These are phyloP conservation scores for Vanderwaltozyma tropicalis DNA, from an alignment of 805 yeast species.

Conservation along the genomic window DNA sequence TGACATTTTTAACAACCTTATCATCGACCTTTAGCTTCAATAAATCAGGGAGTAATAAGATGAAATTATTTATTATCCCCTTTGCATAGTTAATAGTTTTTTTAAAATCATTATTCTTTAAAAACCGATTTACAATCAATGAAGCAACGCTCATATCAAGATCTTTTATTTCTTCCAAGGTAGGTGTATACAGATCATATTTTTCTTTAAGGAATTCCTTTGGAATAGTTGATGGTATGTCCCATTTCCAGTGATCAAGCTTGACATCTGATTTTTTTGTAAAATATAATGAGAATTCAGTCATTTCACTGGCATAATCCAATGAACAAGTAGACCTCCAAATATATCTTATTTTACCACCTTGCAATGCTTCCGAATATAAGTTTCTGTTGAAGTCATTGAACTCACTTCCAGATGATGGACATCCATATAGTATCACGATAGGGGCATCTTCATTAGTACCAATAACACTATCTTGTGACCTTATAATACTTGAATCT, in stretches of 20 bases:
- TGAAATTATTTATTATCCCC: constrained; percentile 33
- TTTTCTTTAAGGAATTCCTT: constrained; percentile 30
- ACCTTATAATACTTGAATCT: constrained; percentile 18
- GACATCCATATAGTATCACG: constrained; percentile 59
- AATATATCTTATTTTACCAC: constrained; percentile 60
- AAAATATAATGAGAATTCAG: constrained; percentile 22
- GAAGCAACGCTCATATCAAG: constrained; percentile 64
- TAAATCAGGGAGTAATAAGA: constrained; percentile 22
- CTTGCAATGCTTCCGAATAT: constrained; percentile 40
- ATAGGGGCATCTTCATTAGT: constrained; percentile 37
- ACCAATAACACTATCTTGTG: constrained; percentile 63
- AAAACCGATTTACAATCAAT: constrained; percentile 34
- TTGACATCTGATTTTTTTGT: constrained; percentile 24
- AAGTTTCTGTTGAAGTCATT: constrained; percentile 48
- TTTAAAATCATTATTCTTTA: constrained; percentile 25
- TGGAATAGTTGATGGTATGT: constrained; percentile 31
- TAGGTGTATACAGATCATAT: constrained; percentile 11
- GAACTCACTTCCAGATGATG: constrained; percentile 38
- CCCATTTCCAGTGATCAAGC: constrained; percentile 24
- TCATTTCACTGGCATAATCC: constrained; percentile 5
- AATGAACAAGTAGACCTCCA: constrained; percentile 52
- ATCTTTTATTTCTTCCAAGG: constrained; percentile 18
- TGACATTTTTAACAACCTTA: constrained; percentile 10
- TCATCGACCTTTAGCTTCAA: constrained; percentile 5
- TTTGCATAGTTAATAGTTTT: constrained; percentile 28